A percentile compares a stretch with the other conserved stretches of the same genome.
Conservation (phyloP, 371 early-diverging fungal genomes). For the Funneliformis caledonium region DNA sequence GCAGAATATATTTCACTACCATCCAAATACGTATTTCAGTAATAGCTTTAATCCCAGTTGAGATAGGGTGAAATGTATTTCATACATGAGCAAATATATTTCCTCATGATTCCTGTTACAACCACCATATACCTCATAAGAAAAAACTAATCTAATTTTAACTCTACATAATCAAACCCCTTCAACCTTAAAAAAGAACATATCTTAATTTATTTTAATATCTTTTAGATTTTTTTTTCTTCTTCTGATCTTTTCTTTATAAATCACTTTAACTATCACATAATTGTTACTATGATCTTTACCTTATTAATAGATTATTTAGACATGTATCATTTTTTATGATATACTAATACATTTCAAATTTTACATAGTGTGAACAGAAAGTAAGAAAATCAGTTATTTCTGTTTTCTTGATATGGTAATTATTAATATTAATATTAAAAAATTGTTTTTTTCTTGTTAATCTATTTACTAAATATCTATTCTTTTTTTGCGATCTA, state of each 20-base stretch:
- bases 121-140: constrained; percentile 2
- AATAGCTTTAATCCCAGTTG: constrained; percentile 35
- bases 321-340: constrained; percentile 36
- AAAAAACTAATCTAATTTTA: constrained; percentile 13
- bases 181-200: constrained; percentile 16
- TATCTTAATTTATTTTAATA: constrained; percentile 30
- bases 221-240: constrained; percentile 38
- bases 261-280: constrained; percentile 38
- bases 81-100: constrained; percentile 28
- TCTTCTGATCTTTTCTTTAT: constrained; percentile 39
- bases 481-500: too few relatives aligned
- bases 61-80: constrained; percentile 33
- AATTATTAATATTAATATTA: too few relatives aligned
- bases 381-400: constrained; percentile 40
- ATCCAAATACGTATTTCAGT: constrained; percentile 31
- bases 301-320: constrained; percentile 39
- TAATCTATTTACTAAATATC: too few relatives aligned
- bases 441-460: too few relatives aligned
- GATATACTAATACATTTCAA: constrained; percentile 39
- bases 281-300: constrained; percentile 33
- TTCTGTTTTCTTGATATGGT: constrained; percentile 5
- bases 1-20: constrained; percentile 36
- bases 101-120: constrained; percentile 38
- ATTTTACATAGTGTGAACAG: constrained; percentile 20
- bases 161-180: constrained; percentile 31